Base-by-base conservation (phyloP, 1,139 yeast genomes). In the Nakaseomyces uthaithaninus region DNA sequence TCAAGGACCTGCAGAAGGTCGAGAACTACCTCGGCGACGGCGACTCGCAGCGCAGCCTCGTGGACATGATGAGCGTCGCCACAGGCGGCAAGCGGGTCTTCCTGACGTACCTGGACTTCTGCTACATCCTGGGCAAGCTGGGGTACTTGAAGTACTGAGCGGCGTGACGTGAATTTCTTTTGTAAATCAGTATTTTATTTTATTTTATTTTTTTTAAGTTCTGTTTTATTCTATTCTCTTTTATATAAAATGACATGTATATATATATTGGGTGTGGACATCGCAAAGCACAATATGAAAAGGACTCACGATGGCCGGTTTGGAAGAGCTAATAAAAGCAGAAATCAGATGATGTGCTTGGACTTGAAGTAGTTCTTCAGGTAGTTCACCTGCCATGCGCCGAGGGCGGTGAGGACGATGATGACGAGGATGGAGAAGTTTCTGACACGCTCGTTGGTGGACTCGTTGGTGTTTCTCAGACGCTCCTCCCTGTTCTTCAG, bases 401-500 rank as follows among this genome's bases (percentile, higher is more conserved):
- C 95, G 53, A 91, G 77, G 20, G 79, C 77, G 41, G 87, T 59
- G 61, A 91, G 73, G 26, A 87, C 70, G 31, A 80, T 24, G 47
- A 87, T 71, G 47, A 86, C 76, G 33, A 78, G 59, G 36, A 83
- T 54, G 23, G 94, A 84, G 62, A 91, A 91, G 67, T 80, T 77
- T 68, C 86, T 81, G 47, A 89, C 95, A 63, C 93, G 74, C 45
- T 64, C 57, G 48, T 66, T 66, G 44, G 98, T 91, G 38, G 94
- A 80, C 68, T 91, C 98, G 65, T 91, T 91, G 43, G 98, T 91
- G 63, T 91, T 94, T 71, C 98, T 82, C 67, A 91, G 73, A 63
- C 86, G 75, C 63, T 80, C 91, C 66, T 91, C 98, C 68, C 98
- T 83, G 45, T 66, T 66, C 60, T 81, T 80, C 66, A 91, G 74